Evolutionary conservation across 495 filamentous ascomycete genomes (phyloP).

Genomic region (Penicillium canescens): DNA sequence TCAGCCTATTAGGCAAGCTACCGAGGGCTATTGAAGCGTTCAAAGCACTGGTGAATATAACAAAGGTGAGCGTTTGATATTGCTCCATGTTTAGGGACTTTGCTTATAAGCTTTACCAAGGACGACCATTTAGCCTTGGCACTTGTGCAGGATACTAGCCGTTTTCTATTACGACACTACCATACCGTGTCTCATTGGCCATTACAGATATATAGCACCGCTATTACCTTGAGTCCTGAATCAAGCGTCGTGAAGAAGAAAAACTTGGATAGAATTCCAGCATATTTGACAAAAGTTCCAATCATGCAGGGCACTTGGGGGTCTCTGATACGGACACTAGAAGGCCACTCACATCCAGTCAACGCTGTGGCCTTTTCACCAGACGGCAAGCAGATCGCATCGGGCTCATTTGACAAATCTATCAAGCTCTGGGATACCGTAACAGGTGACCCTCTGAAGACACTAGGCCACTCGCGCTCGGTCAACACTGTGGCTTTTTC

Average conservation of each 20-base stretch:
- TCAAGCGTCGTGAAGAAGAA: slow-evolving; percentile 11
- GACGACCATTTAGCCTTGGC: not conserved
- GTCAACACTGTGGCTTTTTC: too few relatives aligned
- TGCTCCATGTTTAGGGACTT: too few relatives aligned
- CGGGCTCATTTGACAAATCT: too few relatives aligned
- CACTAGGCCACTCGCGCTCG: too few relatives aligned
- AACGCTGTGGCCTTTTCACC: too few relatives aligned
- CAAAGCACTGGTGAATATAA: too few relatives aligned
- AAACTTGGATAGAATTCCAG: slow-evolving; percentile 11
- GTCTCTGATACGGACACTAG: not conserved
- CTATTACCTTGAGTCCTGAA: slow-evolving; percentile 15
- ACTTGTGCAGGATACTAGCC: slow-evolving; percentile 21
- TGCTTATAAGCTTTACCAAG: too few relatives aligned
- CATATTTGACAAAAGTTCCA: not conserved
- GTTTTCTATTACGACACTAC: slow-evolving; percentile 23
- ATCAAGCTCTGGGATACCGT: too few relatives aligned
- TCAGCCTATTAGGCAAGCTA: slow-evolving; percentile 23
- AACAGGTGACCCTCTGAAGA: too few relatives aligned
- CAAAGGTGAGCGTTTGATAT: too few relatives aligned
- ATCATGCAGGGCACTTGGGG: not conserved
- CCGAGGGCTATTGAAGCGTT: slow-evolving; percentile 1
- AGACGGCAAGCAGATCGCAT: too few relatives aligned
- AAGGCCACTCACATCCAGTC: not conserved
- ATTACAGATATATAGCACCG: slow-evolving; percentile 18
- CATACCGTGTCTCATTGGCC: slow-evolving; percentile 16